Evolutionary conservation across 2,329 filamentous ascomycete species (phyloP), one percentile per base, ranked within the genome.

Genomic region (Xylariaceae sp.): DNA sequence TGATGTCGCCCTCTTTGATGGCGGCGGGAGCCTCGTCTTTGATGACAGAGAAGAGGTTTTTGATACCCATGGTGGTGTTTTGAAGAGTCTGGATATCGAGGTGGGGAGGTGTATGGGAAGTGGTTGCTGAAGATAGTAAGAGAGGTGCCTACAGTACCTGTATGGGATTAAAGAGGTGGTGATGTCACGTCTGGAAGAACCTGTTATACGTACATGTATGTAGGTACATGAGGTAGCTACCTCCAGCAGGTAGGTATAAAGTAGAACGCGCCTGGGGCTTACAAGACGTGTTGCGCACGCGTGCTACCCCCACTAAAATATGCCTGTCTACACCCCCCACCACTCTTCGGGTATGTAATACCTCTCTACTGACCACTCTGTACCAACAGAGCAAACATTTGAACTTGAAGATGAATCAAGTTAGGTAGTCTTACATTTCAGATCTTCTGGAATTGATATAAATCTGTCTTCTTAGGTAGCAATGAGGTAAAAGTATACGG

Each of bases 1-100:
- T 98, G 76, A 98, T 98, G 64, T 98, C 93, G 49, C 93, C 89
- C 63, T 90, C 86, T 70, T 96, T 97, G 76, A 96, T 81, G 25
- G 93, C 86, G 70, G 91, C 88, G n/a, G 93, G 93, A 55, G 90
- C 88, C 72, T 97, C 86, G 64, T 96, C 91, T 62, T 87, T 86
- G 69, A 93, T 89, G 66, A 93, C 85, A 55, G 81, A 77, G 67
- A 85, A 89, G 35, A 93, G 79, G 59, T 87, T 81, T 75, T 83
- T 85, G 58, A 84, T 84, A 67, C 80, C 76, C 76, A 82, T 83
- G 33, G 55, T 72, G 55, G 57, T 19, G 21, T 7, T 25, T 5
- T n/a, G n/a, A 37, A 16, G 7, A 37, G 20, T 11, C 12, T 17
- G 16, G 11, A 22, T 17, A 10, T 33, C 4, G 22, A 32, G 19